Base-by-base conservation (phyloP, 139 green algal species). In the Gonium pectorale region DNA sequence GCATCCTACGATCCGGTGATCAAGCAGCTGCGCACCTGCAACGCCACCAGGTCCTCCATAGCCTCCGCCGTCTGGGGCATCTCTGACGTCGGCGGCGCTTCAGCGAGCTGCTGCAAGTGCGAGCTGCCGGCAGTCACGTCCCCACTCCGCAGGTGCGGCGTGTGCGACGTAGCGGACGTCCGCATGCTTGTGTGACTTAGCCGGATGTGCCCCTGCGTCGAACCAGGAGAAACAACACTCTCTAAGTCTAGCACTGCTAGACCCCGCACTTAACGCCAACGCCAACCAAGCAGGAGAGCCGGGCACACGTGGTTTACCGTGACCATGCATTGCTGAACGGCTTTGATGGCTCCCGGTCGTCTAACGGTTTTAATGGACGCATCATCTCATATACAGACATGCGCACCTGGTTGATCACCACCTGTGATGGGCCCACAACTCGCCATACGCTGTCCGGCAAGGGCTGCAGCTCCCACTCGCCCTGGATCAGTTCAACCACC, bases 401-500 rank as follows among this genome's bases (percentile, higher is more conserved):
- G n/a, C n/a, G n/a, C n/a, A n/a, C n/a, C n/a, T n/a, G n/a, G n/a
- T n/a, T n/a, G n/a, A n/a, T n/a, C n/a, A n/a, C n/a, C n/a, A n/a
- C n/a, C 74, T 69, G 54, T 35, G 46, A 24, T 0, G 85, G 85
- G 1, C 77, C 79, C 8, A 75, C 46, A n/a, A 89, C 35, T n/a
- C 78, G 56, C 56, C 68, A 74, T 38, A 79, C 87, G 31, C 43
- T 70, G 49, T 83, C 72, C 64, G 78, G 70, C 69, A 91, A 78
- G 44, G 69, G 35, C 60, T 84, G 44, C 49, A 89, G n/a, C 70
- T 87, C 85, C 79, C 87, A 91, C n/a, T 85, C 67, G 1, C 85
- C 72, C 52, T 63, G 59, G 1, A 86, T 60, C 11, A 90, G 74
- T 60, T 89, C 71, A 52, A 87, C 41, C 64, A 89, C 90, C 83